phyloP scores from a whole-genome alignment of 2,329 filamentous ascomycete species.

The Diaporthe vaccinii region DNA sequence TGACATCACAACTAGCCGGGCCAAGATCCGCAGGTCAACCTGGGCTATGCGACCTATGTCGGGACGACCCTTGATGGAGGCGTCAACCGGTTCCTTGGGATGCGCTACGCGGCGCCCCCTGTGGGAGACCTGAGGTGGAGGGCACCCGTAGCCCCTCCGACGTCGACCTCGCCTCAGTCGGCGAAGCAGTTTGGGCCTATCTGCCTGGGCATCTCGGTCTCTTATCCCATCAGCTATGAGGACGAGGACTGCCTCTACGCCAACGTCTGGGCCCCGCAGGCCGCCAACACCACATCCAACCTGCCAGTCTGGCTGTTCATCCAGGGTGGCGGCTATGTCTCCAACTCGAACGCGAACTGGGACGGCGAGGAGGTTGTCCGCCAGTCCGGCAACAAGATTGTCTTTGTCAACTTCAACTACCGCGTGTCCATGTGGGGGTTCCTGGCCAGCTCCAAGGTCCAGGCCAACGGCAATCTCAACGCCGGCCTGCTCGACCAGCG shows the following conservation, averaged over 20 bases:
- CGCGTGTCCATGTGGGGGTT: slow-evolving; percentile 75
- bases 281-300: slow-evolving; percentile 55
- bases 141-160: slow-evolving; percentile 60
- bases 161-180: slow-evolving; percentile 50
- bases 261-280: slow-evolving; percentile 59
- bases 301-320: slow-evolving; percentile 69
- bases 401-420: slow-evolving; percentile 74
- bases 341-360: slow-evolving; percentile 64
- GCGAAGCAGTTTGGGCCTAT: slow-evolving; percentile 59
- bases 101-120: slow-evolving; percentile 67
- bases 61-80: slow-evolving; percentile 40
- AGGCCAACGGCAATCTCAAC: slow-evolving; percentile 70
- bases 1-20: slow-evolving; percentile 31
- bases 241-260: slow-evolving; percentile 58
- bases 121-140: slow-evolving; percentile 64
- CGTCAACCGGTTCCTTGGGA: slow-evolving; percentile 61
- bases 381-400: slow-evolving; percentile 59
- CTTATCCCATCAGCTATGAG: slow-evolving; percentile 48
- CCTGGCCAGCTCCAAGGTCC: slow-evolving; percentile 69
- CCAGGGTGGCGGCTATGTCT: slow-evolving; percentile 61
- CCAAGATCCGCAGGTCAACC: slow-evolving; percentile 36
- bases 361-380: slow-evolving; percentile 63
- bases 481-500: slow-evolving; percentile 75
- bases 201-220: slow-evolving; percentile 56
- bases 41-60: slow-evolving; percentile 41